Conservation (phyloP, 2,329 filamentous ascomycete genomes). For the Neofusicoccum cordaticola region DNA sequence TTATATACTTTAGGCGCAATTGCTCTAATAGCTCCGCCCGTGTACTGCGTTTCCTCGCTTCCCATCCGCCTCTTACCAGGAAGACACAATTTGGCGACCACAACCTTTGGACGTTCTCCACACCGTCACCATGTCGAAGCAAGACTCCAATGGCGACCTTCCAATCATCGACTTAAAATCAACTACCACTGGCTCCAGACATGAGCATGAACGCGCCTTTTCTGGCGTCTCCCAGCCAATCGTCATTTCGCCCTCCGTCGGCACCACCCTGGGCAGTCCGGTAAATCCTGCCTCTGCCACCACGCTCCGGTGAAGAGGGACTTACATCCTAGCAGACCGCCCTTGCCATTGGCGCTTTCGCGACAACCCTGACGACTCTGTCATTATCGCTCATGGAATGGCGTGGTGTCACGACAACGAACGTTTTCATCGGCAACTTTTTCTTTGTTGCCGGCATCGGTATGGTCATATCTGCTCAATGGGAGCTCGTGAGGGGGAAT, state of each 20-base stretch:
- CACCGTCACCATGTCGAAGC: not conserved
- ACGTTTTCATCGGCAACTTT: constrained; percentile 55
- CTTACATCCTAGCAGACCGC: constrained; percentile 37
- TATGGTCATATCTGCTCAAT: constrained; percentile 55
- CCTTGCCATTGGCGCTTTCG: constrained; percentile 53
- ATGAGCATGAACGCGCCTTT: constrained; percentile 19
- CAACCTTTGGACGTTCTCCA: too few species aligned
- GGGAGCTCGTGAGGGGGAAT: constrained; percentile 54
- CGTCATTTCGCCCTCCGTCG: constrained; percentile 29
- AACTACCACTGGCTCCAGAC: not conserved
- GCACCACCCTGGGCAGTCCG: constrained; percentile 22
- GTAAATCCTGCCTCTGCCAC: not conserved
- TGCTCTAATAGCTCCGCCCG: not conserved
- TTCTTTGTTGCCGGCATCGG: constrained; percentile 53
- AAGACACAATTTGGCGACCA: too few species aligned
- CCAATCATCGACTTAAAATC: not conserved
- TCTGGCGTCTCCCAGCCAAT: constrained; percentile 35
- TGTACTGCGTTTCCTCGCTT: not conserved
- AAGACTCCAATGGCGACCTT: not conserved
- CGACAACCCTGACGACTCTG: constrained; percentile 54
- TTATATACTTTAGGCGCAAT: not conserved
- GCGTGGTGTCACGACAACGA: constrained; percentile 50
- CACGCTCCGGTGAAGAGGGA: not conserved
- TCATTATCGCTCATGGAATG: constrained; percentile 56
- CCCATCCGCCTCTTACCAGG: not conserved